Base-by-base conservation (phyloP, 305 asterid genomes). In the Coffea humblotiana region DNA sequence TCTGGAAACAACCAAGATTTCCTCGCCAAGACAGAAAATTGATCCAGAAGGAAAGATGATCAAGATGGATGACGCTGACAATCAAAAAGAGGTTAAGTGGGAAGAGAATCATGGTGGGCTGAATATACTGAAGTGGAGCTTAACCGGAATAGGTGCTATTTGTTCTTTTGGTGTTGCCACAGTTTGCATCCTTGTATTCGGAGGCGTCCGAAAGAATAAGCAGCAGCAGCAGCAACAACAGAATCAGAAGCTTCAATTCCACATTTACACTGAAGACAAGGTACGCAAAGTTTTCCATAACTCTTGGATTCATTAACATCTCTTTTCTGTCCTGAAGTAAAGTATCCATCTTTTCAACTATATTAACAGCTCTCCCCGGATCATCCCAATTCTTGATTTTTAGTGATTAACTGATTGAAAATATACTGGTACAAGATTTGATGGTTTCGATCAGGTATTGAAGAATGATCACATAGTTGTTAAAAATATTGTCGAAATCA, bases 131-230 rank as follows among this genome's bases (percentile, higher is more conserved):
- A 94, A 90, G 78, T 84, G 96, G 92, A 88, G 90, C 80, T 85
- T 90, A 43, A 84, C 74, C 40, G 97, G 98, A 52, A 80, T 94
- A 29, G 95, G 95, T 14, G 96, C 97, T 25, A 87, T 94, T 76
- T 92, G 95, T 80, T 87, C 97, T 2, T 87, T 94, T 14, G 97
- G 97, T n/a, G 85, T 92, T 77, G 94, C 89, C 12, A 82, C 97
- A 25, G 82, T 91, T 40, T 94, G 92, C 88, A 83, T 94, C 84
- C 58, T 94, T 72, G 60, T 88, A 64, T 70, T 91, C 60, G 85
- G 92, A 65, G 83, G 85, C 56, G 78, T 69, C 29, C 80, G 40
- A 2, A 85, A 78, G 84, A 85, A 83, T 70, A 83, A 78, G 56
- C 84, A 74, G 18, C 83, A 37, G 29, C 78, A 40, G 43, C 43